Evolutionary conservation across 2,329 filamentous ascomycete species (phyloP).

Genomic region (Parastagonospora nodorum): DNA sequence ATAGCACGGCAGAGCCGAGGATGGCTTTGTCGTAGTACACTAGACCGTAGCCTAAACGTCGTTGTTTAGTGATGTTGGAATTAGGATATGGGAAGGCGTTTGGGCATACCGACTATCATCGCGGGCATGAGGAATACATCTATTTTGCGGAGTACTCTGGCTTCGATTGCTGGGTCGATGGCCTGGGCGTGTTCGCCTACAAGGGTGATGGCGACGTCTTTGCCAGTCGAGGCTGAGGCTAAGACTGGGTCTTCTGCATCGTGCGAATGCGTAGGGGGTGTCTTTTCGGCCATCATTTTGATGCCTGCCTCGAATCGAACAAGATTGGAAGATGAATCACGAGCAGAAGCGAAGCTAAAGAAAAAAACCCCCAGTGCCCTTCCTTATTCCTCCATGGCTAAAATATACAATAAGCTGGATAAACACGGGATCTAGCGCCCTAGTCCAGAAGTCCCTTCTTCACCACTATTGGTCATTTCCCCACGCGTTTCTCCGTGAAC

Average conservation of each 20-base stretch:
- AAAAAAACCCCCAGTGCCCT: no score
- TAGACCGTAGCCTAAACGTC: conserved; percentile 61
- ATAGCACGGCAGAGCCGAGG: conserved; percentile 72
- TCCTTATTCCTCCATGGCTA: no score
- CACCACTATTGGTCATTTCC: no score
- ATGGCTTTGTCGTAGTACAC: conserved; percentile 79
- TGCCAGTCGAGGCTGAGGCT: conserved; percentile 42
- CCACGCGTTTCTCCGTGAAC: no score
- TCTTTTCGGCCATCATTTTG: neutral
- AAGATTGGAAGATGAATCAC: no score
- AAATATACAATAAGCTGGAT: no score
- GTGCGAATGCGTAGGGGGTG: neutral
- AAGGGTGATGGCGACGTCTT: conserved; percentile 63
- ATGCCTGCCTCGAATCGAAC: no score
- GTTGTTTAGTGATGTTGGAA: neutral
- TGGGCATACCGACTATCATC: conserved; percentile 55
- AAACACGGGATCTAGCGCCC: no score
- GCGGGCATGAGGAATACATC: conserved; percentile 70
- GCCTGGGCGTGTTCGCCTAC: conserved; percentile 62
- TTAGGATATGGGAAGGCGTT: neutral
- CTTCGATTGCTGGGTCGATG: conserved; percentile 61
- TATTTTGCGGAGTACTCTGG: conserved; percentile 67
- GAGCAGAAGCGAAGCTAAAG: no score
- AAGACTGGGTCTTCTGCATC: conserved; percentile 9
- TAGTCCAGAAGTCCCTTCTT: no score